These are phyloP conservation scores for Diplodia corticola DNA, from an alignment of 2,329 filamentous ascomycete genomes.

Conservation along the genomic window DNA sequence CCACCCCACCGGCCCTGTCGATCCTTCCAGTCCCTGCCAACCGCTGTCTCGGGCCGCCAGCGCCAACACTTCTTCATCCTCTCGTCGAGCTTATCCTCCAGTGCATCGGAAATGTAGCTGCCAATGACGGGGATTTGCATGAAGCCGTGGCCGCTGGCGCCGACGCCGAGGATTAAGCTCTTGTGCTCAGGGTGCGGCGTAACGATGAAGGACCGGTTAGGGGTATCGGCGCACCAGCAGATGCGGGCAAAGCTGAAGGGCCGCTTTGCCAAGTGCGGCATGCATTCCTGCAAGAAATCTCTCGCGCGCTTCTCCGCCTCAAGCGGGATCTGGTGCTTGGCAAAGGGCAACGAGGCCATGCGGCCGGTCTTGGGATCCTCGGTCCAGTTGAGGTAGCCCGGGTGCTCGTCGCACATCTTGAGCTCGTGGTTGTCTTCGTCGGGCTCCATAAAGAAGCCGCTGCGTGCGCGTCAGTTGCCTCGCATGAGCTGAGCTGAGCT, in stretches of 20 bases:
- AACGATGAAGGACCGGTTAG: conserved; percentile 56
- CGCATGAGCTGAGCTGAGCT: neutral
- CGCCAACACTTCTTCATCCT: conserved; percentile 47
- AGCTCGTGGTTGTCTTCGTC: conserved; percentile 49
- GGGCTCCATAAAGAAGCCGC: conserved; percentile 54
- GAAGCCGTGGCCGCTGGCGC: conserved; percentile 56
- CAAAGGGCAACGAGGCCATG: conserved; percentile 43
- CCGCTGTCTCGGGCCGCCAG: conserved; percentile 54
- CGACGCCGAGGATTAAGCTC: conserved; percentile 51
- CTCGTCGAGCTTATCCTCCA: conserved; percentile 48
- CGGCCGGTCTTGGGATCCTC: conserved; percentile 19
- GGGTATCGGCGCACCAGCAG: conserved; percentile 60
- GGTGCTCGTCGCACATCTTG: conserved; percentile 58
- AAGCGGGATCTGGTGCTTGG: conserved; percentile 49
- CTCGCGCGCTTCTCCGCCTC: conserved; percentile 51
- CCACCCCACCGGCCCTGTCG: conserved; percentile 53
- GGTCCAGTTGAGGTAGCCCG: conserved; percentile 56
- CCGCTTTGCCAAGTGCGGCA: conserved; percentile 54
- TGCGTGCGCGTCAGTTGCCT: conserved; percentile 5
- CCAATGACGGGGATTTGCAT: conserved; percentile 56
- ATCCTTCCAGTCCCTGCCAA: conserved; percentile 49
- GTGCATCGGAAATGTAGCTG: conserved; percentile 50
- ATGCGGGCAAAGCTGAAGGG: conserved; percentile 54
- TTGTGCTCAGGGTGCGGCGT: conserved; percentile 48
- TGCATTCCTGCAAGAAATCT: conserved; percentile 52